Conservation (phyloP, 2,329 filamentous ascomycete genomes). For the Pyrenophora teres region DNA sequence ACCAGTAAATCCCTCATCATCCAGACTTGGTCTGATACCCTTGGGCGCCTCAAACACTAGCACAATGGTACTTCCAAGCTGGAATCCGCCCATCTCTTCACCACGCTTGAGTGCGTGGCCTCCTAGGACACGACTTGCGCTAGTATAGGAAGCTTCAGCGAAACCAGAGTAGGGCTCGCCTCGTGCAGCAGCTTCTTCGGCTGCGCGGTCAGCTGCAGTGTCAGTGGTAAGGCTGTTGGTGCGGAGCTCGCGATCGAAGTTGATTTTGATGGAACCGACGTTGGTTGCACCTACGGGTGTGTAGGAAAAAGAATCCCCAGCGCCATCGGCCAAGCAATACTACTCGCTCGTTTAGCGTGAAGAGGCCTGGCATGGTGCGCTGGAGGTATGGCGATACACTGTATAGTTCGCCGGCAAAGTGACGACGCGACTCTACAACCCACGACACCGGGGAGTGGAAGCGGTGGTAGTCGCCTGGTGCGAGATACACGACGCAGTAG, state of each 20-base stretch:
- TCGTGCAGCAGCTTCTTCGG: slow-evolving; percentile 73
- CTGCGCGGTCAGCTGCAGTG: slow-evolving; percentile 85
- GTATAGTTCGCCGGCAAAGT: slow-evolving; percentile 96
- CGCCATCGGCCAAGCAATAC: slow-evolving; percentile 93
- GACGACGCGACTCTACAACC: slow-evolving; percentile 93
- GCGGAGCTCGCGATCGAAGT: slow-evolving; percentile 92
- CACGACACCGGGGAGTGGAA: slow-evolving; percentile 96
- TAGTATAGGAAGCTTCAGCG: slow-evolving; percentile 85
- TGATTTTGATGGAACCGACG: slow-evolving; percentile 93
- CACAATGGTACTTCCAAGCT: slow-evolving; percentile 92
- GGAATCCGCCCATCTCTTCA: slow-evolving; percentile 98
- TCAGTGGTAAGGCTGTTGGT: slow-evolving; percentile 93
- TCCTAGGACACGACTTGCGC: slow-evolving; percentile 74
- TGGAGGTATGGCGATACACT: slow-evolving; percentile 95
- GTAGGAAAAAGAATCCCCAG: slow-evolving; percentile 95
- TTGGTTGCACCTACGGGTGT: slow-evolving; percentile 97
- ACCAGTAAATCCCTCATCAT: slow-evolving; percentile 60
- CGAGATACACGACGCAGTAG: slow-evolving; percentile 94
- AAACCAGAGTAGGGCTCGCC: slow-evolving; percentile 90
- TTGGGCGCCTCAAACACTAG: slow-evolving; percentile 94
- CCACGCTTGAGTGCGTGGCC: slow-evolving; percentile 84
- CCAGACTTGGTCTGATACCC: slow-evolving; percentile 59
- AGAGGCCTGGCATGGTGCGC: slow-evolving; percentile 87
- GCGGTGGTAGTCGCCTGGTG: slow-evolving; percentile 96
- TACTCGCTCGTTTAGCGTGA: slow-evolving; percentile 95